Evolutionary conservation across 2,329 filamentous ascomycete species (phyloP).

Genomic region (Ophiocordyceps unilateralis): DNA sequence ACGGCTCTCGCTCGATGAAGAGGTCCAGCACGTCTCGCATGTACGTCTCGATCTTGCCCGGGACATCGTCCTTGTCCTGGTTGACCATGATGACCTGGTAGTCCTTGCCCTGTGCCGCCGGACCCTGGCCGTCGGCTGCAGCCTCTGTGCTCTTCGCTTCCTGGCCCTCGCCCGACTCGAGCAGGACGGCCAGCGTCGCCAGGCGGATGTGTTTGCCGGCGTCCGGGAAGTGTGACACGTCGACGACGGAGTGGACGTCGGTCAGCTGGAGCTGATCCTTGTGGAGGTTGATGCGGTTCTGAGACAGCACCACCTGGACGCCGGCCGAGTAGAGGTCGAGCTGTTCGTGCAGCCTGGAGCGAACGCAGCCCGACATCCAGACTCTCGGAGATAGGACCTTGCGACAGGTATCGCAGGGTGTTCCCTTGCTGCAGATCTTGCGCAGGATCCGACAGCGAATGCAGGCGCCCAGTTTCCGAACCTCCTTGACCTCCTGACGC

Average conservation of each 20-base stretch:
- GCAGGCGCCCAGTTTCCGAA: slow-evolving; percentile 47
- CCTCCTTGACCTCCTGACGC: slow-evolving; percentile 47
- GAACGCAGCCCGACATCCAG: slow-evolving; percentile 47
- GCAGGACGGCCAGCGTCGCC: slow-evolving; percentile 13
- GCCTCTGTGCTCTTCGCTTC: slow-evolving; percentile 13
- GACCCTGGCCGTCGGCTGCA: not conserved
- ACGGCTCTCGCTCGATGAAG: slow-evolving; percentile 41
- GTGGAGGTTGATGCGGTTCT: slow-evolving; percentile 38
- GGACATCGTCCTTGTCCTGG: slow-evolving; percentile 41
- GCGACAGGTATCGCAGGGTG: slow-evolving; percentile 44
- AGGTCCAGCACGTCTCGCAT: slow-evolving; percentile 39
- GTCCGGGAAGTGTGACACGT: slow-evolving; percentile 42
- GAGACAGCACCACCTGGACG: slow-evolving; percentile 43
- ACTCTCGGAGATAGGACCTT: slow-evolving; percentile 46
- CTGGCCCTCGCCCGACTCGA: slow-evolving; percentile 18
- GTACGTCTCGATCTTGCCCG: slow-evolving; percentile 40
- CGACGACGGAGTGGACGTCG: slow-evolving; percentile 31
- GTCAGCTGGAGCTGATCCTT: slow-evolving; percentile 32
- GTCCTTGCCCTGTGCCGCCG: slow-evolving; percentile 10
- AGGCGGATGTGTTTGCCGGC: slow-evolving; percentile 25
- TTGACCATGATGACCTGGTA: slow-evolving; percentile 38
- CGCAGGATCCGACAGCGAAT: slow-evolving; percentile 48
- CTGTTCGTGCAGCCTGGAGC: slow-evolving; percentile 43
- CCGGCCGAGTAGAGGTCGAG: slow-evolving; percentile 47
- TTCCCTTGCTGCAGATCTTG: slow-evolving; percentile 48